These are phyloP conservation scores for Saccharomyces pastorianus DNA, from an alignment of 1,139 yeast species.

Conservation along the genomic window DNA sequence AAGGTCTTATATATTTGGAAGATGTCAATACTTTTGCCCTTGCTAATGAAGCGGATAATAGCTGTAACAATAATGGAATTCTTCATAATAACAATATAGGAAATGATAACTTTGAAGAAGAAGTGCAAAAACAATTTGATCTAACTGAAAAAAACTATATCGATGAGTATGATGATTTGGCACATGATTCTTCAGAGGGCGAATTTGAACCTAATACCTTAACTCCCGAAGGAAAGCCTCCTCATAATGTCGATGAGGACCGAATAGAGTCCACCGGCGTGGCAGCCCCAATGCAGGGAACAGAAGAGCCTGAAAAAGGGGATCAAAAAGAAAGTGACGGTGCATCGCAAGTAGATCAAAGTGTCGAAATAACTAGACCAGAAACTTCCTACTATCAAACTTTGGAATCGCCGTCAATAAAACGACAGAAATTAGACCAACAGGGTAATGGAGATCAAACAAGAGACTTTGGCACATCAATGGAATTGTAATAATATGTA, in stretches of 20 bases:
- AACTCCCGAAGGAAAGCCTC: not conserved
- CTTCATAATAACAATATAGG: not conserved
- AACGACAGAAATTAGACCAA: not conserved
- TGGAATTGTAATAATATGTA: not conserved
- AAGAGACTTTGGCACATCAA: not conserved
- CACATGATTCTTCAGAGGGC: constrained; percentile 1
- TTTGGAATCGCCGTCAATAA: not conserved
- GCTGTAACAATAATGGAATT: not conserved
- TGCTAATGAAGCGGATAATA: constrained; percentile 5
- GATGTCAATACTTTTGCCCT: constrained; percentile 8
- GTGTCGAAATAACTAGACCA: constrained; percentile 2
- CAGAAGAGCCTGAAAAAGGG: not conserved
- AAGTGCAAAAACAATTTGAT: constrained; percentile 7
- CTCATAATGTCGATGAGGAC: not conserved
- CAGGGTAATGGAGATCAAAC: not conserved
- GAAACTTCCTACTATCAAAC: constrained; percentile 1
- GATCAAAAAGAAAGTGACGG: not conserved
- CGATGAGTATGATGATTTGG: not conserved
- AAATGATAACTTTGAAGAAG: constrained; percentile 1
- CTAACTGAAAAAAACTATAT: not conserved
- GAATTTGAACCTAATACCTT: not conserved
- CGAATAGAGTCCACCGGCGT: not conserved
- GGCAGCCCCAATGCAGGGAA: not conserved
- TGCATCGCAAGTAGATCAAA: not conserved
- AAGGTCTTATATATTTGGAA: constrained; percentile 23